Percentiles rank a stretch among this genome's conserved stretches.
Evolutionary conservation across 768 basidiomycete genomes (phyloP).

Genomic region (Tulasnella sp.): DNA sequence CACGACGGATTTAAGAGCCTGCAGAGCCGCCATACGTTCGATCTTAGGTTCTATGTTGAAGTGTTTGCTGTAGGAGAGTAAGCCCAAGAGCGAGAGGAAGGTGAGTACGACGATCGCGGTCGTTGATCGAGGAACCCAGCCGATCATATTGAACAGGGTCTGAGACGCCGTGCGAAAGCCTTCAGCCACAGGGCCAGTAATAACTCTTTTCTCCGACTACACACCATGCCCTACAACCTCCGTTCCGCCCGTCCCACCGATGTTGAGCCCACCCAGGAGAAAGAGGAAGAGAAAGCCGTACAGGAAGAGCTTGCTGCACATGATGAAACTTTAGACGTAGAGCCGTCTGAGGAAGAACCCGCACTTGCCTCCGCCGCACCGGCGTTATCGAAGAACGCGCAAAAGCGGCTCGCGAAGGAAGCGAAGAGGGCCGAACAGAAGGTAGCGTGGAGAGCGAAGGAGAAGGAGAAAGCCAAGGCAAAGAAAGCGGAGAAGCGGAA

Average conservation of each 20-base stretch:
- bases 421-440: slow-evolving; percentile 54
- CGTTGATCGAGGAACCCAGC: not conserved
- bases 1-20: slow-evolving; percentile 17
- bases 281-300: too few species aligned
- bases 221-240: too few species aligned
- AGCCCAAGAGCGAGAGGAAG: not conserved
- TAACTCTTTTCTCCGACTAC: too few species aligned
- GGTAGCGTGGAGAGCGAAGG: slow-evolving; percentile 60
- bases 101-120: not conserved
- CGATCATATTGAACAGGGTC: not conserved
- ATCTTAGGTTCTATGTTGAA: not conserved
- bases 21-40: slow-evolving; percentile 13
- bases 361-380: too few species aligned
- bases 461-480: slow-evolving; percentile 65
- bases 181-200: not conserved
- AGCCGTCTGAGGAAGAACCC: not conserved
- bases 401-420: slow-evolving; percentile 64
- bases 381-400: slow-evolving; percentile 67
- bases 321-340: too few species aligned
- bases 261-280: too few species aligned
- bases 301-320: too few species aligned
- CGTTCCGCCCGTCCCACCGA: too few species aligned
- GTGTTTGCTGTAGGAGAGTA: not conserved
- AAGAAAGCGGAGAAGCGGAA: slow-evolving; percentile 35
- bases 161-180: not conserved